Percentiles rank a stretch among this genome's conserved stretches.
Evolutionary conservation across 2,329 filamentous ascomycete genomes (phyloP).

Genomic region (Pochonia chlamydosporia): DNA sequence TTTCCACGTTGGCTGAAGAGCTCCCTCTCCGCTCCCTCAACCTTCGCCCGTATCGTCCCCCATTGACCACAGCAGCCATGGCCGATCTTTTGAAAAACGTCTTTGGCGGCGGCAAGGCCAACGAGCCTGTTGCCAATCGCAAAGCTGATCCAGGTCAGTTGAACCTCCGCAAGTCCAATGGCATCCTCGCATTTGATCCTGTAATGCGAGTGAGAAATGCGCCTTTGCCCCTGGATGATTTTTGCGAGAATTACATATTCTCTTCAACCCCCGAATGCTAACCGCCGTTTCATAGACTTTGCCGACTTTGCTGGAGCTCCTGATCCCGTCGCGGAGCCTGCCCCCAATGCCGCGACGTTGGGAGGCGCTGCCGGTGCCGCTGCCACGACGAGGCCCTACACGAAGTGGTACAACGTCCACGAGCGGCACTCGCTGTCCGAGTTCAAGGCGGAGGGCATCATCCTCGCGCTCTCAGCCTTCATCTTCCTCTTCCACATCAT

Average conservation of each 20-base stretch:
- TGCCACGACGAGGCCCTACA: slow-evolving; percentile 60
- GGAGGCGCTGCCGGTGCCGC: slow-evolving; percentile 39
- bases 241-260: background rate
- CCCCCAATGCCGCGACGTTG: slow-evolving; percentile 40
- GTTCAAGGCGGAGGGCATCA: slow-evolving; percentile 81
- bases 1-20: slow-evolving; percentile 13
- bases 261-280: background rate
- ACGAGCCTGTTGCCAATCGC: slow-evolving; percentile 33
- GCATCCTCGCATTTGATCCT: background rate
- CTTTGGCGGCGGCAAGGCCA: slow-evolving; percentile 60
- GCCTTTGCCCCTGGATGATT: background rate
- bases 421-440: slow-evolving; percentile 80
- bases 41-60: slow-evolving; percentile 8
- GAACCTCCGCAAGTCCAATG: slow-evolving; percentile 3
- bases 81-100: slow-evolving; percentile 60
- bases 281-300: slow-evolving; percentile 59
- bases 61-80: slow-evolving; percentile 35
- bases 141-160: slow-evolving; percentile 56
- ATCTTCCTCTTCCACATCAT: slow-evolving; percentile 75
- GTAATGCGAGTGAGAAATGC: background rate
- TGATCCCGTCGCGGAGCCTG: slow-evolving; percentile 52
- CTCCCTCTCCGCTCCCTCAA: slow-evolving; percentile 10
- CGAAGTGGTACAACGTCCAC: slow-evolving; percentile 95
- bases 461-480: slow-evolving; percentile 68
- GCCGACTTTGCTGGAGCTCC: slow-evolving; percentile 84